Evolutionary conservation across 2,329 filamentous ascomycete genomes (phyloP), one percentile per base, ranked within the genome.

Genomic region (Berkeleyomyces rouxiae): DNA sequence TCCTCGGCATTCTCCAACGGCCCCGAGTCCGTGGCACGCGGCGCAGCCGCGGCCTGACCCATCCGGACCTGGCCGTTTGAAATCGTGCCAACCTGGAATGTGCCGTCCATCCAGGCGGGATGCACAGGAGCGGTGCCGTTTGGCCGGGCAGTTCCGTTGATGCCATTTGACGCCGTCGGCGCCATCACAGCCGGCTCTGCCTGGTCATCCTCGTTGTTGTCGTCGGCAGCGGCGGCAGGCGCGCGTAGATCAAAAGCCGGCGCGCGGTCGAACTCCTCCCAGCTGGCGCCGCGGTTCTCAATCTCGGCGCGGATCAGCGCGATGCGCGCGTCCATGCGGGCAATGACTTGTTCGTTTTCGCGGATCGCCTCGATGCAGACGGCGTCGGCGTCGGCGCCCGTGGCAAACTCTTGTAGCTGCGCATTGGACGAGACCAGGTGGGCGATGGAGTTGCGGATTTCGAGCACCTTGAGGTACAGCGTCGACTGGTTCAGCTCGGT

Each of bases 351-450:
- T 68, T 84, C 79, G 72, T 90, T 90, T 73, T 91, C 87, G 63
- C 74, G 71, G 70, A 90, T 87, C 64, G 87, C 87, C 64, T 90
- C 86, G 67, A 82, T 74, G 75, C 87, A 91, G 71, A 88, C 86
- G 66, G 77, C 77, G 70, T 91, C 87, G 13, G 83, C 73, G 13
- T 64, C 66, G 37, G 62, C 65, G 2, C 66, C 64, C 11, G 83
- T 78, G 63, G 85, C 84, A 68, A 82, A 90, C 42, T 86, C 85
- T 62, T 79, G 77, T 64, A 90, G 83, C 71, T 90, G 82, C 66
- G 80, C 79, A 74, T 90, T 91, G 66, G 84, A 87, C 71, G 84
- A 83, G 69, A 85, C 80, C 36, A 91, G 82, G 72, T 91, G 86
- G 33, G 80, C 78, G 70, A 90, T 85, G 68, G 79, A 82, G 78